Base-by-base conservation (phyloP, 306 rosid species). In the Spatholobus suberectus region DNA sequence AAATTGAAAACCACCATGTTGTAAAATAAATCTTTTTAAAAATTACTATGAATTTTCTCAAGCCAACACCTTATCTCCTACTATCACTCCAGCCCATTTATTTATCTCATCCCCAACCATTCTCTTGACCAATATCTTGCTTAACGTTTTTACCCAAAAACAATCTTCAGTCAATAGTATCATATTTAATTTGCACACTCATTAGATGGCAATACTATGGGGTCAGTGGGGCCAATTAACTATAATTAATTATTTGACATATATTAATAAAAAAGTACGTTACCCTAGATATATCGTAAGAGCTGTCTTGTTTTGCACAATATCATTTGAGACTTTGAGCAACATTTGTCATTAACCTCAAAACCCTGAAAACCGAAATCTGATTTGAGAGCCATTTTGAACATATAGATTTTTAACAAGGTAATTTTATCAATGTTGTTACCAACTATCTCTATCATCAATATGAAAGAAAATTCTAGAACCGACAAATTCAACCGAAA, bases 21-120 rank as follows among this genome's bases (percentile, higher is more conserved):
- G 9, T 24, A 23, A 21, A 34, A 44, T 4, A 59, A 44, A 21
- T 37, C 2, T 61, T 66, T 6, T 20, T n/a, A n/a, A 5, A 27
- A 69, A 34, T 11, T 11, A 78, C 54, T 21, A 23, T 8, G 59
- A 78, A 34, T 47, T n/a, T 65, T 20, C 61, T 29, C 34, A 61
- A 12, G 20, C 61, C 41, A 24, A 51, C 74, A 65, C 23, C 74
- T 17, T 49, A 4, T 40, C 58, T 51, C 69, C 47, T 4, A 17
- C 38, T 29, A 62, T 47, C 14, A 59, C 38, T 59, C 62, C 47
- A 21, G 66, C 4, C 23, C 77, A 47, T 52, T 63, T n/a, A n/a
- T n/a, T n/a, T 63, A 74, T 81, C 46, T 8, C 65, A 81, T 47
- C 74, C 54, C 27, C 41, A 47, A 73, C 38, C 67, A 38, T 62